Conservation (phyloP, 2,329 filamentous ascomycete genomes). For the Fusarium falciforme region DNA sequence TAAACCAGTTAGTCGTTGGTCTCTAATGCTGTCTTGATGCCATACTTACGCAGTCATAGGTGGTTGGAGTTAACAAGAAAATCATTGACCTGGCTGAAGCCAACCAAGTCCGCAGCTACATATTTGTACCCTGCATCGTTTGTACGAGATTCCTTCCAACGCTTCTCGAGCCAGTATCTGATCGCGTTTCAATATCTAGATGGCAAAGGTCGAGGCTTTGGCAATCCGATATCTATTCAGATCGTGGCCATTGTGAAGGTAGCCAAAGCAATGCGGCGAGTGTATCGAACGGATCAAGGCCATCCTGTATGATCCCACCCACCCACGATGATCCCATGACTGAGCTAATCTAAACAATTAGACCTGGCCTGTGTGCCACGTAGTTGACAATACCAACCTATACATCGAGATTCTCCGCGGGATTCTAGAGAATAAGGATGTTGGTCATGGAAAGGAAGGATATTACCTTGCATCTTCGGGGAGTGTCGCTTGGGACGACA, state of each 20-base stretch:
- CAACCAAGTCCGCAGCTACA: background rate
- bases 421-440: background rate
- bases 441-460: background rate
- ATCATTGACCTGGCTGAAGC: background rate
- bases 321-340: too few relatives aligned
- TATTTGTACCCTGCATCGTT: background rate
- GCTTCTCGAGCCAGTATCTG: too few relatives aligned
- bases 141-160: too few relatives aligned
- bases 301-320: background rate
- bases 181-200: background rate
- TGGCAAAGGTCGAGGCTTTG: background rate
- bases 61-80: background rate
- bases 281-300: background rate
- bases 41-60: background rate
- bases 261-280: background rate
- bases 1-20: background rate
- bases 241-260: background rate
- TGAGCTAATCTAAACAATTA: background rate
- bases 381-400: background rate
- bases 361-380: background rate
- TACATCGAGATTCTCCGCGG: background rate
- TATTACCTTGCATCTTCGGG: background rate
- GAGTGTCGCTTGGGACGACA: background rate
- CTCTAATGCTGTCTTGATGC: fast-evolving
- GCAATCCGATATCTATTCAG: background rate